Base-by-base conservation (phyloP, 2,329 filamentous ascomycete species). In the Neonectria punicea region DNA sequence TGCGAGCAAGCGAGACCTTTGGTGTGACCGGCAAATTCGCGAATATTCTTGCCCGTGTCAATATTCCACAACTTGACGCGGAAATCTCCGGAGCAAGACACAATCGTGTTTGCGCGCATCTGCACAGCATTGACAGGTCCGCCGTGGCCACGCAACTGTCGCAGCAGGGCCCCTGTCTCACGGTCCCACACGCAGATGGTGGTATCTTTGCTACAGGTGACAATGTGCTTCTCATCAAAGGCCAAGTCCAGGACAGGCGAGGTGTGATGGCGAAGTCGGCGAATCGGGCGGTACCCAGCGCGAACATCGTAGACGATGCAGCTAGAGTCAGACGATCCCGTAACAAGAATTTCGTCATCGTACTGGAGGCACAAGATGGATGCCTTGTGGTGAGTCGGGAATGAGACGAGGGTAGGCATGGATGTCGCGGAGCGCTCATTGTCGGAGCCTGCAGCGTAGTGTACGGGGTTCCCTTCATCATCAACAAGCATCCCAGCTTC, bases 111-210 rank as follows among this genome's bases (percentile, higher is more conserved):
- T 65, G 94, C 95, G 58, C 95, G 92, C 79, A 99, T 89, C 81
- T 98, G 95, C 5, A 99, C 94, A 1, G 96, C 94, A 76, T 99
- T 99, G 71, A 99, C 96, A 1, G 96, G 96, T 0, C 96, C 96
- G 2, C 89, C 86, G 79, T 99, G 96, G 8, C 95, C 96, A 39
- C 88, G 87, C 53, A 99, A 87, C 74, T 93, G 92, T 74, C 92
- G 93, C 53, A 97, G 80, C 51, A 97, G 84, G 10, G 83, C 82
- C 39, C 93, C 93, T 0, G 93, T 96, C 60, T 87, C 82, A 50
- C 96, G 92, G 75, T 97, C 93, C 95, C 95, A 98, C 25, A 99
- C 90, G 76, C 94, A 97, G 76, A 99, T 97, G 67, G 88, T 94
- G 44, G 91, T 90, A 80, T 99, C 96, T 80, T 99, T 99, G 77